Percentiles rank a stretch among this genome's conserved stretches.
Conservation (phyloP, 192 early-diverging fungal species). For the Jimgerdemannia lactiflua region DNA sequence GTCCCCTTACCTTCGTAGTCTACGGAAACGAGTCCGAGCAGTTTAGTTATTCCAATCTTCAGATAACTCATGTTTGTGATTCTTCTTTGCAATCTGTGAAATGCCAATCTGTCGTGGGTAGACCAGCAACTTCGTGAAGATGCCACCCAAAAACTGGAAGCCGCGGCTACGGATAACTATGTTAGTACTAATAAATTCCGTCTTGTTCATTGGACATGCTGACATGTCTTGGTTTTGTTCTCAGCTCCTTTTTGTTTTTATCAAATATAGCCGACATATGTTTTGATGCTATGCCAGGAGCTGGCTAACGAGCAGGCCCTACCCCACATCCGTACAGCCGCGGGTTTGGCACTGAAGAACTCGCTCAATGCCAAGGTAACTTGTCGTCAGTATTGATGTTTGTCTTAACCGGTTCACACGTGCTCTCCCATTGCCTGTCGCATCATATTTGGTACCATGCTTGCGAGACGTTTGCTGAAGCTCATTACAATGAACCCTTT, state of each 20-base stretch:
- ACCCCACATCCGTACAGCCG: conserved; percentile 67
- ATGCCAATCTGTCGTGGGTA: conserved; percentile 5
- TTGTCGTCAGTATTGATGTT: conserved; percentile 4
- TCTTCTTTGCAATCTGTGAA: too few species aligned
- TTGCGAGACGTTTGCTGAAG: not conserved
- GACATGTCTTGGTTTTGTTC: not conserved
- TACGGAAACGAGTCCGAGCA: not conserved
- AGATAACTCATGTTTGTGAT: not conserved
- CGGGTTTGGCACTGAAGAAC: conserved; percentile 95
- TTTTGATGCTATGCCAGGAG: conserved; percentile 73
- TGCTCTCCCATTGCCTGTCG: not conserved
- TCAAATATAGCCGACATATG: conserved; percentile 55
- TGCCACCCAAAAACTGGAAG: conserved; percentile 74
- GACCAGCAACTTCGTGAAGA: conserved; percentile 79
- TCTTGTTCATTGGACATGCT: conserved; percentile 3
- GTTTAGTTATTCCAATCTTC: not conserved
- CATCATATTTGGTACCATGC: not conserved
- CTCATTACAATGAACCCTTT: not conserved
- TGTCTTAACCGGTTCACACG: not conserved
- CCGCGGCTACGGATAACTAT: conserved; percentile 74
- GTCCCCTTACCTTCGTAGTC: too few species aligned
- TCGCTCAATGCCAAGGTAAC: conserved; percentile 80
- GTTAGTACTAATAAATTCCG: conserved; percentile 53
- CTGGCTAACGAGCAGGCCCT: conserved; percentile 74
- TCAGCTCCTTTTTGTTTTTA: not conserved